phyloP scores from a whole-genome alignment of 2,329 filamentous ascomycete species.

The Colletotrichum lini region DNA sequence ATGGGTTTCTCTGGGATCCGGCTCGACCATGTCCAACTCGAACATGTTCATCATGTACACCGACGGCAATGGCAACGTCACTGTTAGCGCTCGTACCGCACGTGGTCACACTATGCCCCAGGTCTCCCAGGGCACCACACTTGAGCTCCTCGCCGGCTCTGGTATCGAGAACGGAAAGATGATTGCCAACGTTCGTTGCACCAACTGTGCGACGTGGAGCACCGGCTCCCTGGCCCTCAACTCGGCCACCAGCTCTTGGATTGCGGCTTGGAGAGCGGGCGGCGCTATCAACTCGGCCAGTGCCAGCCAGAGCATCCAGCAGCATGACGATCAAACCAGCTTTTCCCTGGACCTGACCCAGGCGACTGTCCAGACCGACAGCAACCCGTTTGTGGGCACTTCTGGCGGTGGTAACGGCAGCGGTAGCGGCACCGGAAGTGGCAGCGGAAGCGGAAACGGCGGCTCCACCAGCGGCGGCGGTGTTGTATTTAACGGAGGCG shows the following conservation, averaged over 20 bases:
- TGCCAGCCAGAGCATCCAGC: conserved; percentile 55
- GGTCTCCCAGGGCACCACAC: conserved; percentile 57
- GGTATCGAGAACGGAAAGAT: conserved; percentile 67
- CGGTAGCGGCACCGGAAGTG: conserved; percentile 40
- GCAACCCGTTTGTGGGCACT: conserved; percentile 64
- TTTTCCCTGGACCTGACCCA: conserved; percentile 65
- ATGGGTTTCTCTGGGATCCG: conserved; percentile 74
- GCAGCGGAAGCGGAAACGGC: conserved; percentile 33
- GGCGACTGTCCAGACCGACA: conserved; percentile 62
- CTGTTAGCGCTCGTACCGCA: conserved; percentile 70
- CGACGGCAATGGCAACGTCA: conserved; percentile 71
- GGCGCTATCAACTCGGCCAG: conserved; percentile 60
- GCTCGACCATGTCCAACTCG: conserved; percentile 66
- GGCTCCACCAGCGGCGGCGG: conserved; percentile 41
- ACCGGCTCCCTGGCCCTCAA: conserved; percentile 59
- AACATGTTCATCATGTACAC: conserved; percentile 76
- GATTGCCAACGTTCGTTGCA: conserved; percentile 72
- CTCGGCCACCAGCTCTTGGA: conserved; percentile 61
- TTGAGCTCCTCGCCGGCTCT: conserved; percentile 71
- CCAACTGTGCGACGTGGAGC: conserved; percentile 65
- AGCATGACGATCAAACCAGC: conserved; percentile 61
- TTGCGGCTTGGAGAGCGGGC: conserved; percentile 68
- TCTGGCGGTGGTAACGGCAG: conserved; percentile 35
- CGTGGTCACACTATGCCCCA: conserved; percentile 63
- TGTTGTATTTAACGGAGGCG: conserved; percentile 41